These are phyloP conservation scores for Chenopodium album DNA, from an alignment of 148 eudicot genomes.

Conservation along the genomic window DNA sequence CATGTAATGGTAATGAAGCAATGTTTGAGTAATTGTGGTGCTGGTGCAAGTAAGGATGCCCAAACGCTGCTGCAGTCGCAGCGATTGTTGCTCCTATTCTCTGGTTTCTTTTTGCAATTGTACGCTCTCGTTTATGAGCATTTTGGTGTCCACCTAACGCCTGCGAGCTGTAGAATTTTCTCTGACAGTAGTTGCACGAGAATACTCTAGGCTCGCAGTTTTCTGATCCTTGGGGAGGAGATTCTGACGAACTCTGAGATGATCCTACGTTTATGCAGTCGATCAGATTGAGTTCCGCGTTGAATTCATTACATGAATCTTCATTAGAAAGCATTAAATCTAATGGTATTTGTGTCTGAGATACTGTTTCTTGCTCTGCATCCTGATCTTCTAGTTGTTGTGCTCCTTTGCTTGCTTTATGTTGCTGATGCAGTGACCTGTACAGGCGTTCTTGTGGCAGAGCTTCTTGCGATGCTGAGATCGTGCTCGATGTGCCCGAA, in stretches of 20 bases:
- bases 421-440: constrained; percentile 21
- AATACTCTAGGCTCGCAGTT: constrained; percentile 58
- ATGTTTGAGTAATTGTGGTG: constrained; percentile 44
- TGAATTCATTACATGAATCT: constrained; percentile 26
- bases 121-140: constrained; percentile 82
- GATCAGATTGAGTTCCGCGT: constrained; percentile 49
- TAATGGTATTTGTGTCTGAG: constrained; percentile 23
- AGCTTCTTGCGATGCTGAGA: constrained; percentile 29
- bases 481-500: constrained; percentile 34
- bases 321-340: constrained; percentile 27
- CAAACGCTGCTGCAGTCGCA: constrained; percentile 38
- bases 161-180: constrained; percentile 81
- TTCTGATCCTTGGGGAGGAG: constrained; percentile 34
- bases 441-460: constrained; percentile 4
- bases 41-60: constrained; percentile 40
- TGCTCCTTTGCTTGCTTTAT: constrained; percentile 13
- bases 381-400: constrained; percentile 25
- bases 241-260: constrained; percentile 44
- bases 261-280: constrained; percentile 45
- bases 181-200: constrained; percentile 75
- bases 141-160: constrained; percentile 90
- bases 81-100: constrained; percentile 43
- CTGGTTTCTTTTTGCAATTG: constrained; percentile 53
- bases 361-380: constrained; percentile 23
- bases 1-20: constrained; percentile 69